Evolutionary conservation across 805 yeast genomes (phyloP), one percentile per base, ranked within the genome.

Genomic region (Candida hispaniensis): DNA sequence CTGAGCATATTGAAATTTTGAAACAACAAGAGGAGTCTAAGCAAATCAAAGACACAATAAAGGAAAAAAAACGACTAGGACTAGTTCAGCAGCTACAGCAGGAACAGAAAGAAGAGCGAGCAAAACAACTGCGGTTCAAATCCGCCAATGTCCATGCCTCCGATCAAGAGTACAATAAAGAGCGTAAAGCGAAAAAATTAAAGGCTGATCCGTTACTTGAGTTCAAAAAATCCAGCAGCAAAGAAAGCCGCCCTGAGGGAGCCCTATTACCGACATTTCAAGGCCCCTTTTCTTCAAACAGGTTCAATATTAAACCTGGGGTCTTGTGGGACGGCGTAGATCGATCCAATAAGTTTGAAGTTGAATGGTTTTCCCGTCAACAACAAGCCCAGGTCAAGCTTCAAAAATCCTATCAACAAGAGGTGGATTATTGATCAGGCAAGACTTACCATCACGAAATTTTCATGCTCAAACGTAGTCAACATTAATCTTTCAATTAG

Each of bases 271-370:
- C 34, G 9, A 14, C 14, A 1, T 32, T 23, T 7, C n/a, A 21
- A 2, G 36, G 36, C 2, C 14, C 28, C 3, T 32, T 23, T 14
- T 28, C 36, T 1, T 32, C 36, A 4, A 32, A 32, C 9, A 16
- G 36, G 11, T 32, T 32, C 28, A 32, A 23, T 8, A 32, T 32
- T 14, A 32, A 32, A n/a, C 36, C 36, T 1, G 36, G 36, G 3
- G 23, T 27, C 12, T 15, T 32, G 6, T 32, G 36, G 36, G 36
- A 32, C 7, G 36, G 36, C 2, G 14, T 17, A 3, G 36, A 32
- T 10, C 17, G 36, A 17, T 4, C 23, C 9, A 32, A 32, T 13
- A 28, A 28, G 7, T 32, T 32, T 7, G 36, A 32, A 10, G 36
- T 17, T 9, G 24, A 23, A 25, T 32, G 36, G 36, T 12, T 32